Evolutionary conservation across 805 yeast genomes (phyloP), one percentile per base, ranked within the genome.

Genomic region (Lachancea lanzarotensis): DNA sequence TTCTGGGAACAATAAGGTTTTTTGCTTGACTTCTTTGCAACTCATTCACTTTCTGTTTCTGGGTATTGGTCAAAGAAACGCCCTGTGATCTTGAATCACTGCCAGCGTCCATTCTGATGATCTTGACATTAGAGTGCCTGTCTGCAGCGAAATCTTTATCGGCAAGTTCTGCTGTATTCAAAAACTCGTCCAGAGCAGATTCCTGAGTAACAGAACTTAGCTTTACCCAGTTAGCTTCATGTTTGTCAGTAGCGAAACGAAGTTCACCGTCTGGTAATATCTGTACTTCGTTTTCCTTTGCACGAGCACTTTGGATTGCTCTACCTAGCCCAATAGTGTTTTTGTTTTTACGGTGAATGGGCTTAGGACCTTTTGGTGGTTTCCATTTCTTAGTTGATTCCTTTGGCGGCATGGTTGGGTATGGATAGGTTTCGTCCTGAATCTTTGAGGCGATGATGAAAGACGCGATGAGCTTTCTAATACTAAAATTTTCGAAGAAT

Each of bases 71-170:
- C 47, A 90, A 69, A 38, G 87, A 58, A 49, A 76, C 79, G 8
- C 81, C 84, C 54, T 79, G 78, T 29, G 67, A 66, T 12, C 65
- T 57, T 27, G 64, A 60, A 38, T 73, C 73, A n/a, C 52, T 56
- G 38, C 62, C 62, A 35, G 53, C 57, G 42, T 85, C 87, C 47
- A 85, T 81, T 59, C 82, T 79, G 54, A 93, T 82, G 55, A 93
- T 87, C 56, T 83, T 84, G 48, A 93, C 90, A 53, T 83, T 86
- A 38, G 83, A 80, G 46, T 81, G 75, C 59, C 83, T 81, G 53
- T 91, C 97, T 2, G 98, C 96, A 8, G 96, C 81, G 68, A 93
- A 93, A 68, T 93, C 98, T 17, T 91, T 89, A 60, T 89, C 96
- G 2, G 97, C 96, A 47, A 93, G 75, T 64, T 88, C 95, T 1